phyloP scores from a whole-genome alignment of 1,139 yeast genomes.

The Entelexis sorbosivorans region DNA sequence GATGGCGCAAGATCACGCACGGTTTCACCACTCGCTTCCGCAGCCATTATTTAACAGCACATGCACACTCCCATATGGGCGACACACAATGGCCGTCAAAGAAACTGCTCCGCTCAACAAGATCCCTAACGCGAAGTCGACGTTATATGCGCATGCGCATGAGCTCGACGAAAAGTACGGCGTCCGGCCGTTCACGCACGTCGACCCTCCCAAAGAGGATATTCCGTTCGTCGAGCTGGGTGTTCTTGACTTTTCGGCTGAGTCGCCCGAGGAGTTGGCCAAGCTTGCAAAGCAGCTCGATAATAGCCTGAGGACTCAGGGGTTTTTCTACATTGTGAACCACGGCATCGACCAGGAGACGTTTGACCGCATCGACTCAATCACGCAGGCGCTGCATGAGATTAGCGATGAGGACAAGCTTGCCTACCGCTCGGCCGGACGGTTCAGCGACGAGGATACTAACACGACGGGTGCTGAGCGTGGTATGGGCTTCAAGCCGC shows the following conservation, averaged over 20 bases:
- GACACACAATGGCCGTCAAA: not conserved
- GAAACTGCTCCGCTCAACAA: not conserved
- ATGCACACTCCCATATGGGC: too few species aligned
- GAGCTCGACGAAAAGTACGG: constrained; percentile 27
- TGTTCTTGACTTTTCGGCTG: constrained; percentile 34
- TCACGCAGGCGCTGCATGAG: constrained; percentile 35
- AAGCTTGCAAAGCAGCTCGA: constrained; percentile 33
- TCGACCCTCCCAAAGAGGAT: constrained; percentile 24
- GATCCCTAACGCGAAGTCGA: not conserved
- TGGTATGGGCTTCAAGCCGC: constrained; percentile 40
- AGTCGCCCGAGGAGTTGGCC: constrained; percentile 27
- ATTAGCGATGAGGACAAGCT: constrained; percentile 36
- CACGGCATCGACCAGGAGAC: constrained; percentile 33
- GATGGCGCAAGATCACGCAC: too few species aligned
- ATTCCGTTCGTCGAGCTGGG: constrained; percentile 30
- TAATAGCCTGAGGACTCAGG: constrained; percentile 35
- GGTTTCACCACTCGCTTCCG: too few species aligned
- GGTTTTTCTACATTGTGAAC: constrained; percentile 38
- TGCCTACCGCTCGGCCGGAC: constrained; percentile 36
- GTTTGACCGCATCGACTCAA: constrained; percentile 32
- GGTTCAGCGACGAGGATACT: constrained; percentile 31
- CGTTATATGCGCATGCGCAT: not conserved
- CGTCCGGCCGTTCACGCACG: constrained; percentile 33
- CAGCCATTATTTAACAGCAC: too few species aligned
- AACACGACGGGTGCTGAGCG: constrained; percentile 38